Conservation (phyloP, 495 filamentous ascomycete genomes). For the Platismatia glauca region DNA sequence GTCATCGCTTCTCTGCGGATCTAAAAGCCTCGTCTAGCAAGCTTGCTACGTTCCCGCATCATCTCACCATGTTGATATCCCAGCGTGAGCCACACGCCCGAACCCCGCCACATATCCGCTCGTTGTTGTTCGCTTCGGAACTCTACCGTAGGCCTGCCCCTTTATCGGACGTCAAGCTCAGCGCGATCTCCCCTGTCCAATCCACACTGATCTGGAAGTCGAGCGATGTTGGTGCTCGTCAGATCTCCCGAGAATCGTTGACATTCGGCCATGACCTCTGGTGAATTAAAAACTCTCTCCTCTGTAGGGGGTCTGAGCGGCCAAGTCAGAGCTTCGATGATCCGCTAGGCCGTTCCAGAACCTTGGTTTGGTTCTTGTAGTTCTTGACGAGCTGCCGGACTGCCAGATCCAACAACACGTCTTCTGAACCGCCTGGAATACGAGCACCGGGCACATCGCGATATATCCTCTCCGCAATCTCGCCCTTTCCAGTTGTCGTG, state of each 20-base stretch:
- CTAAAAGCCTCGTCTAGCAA: not conserved
- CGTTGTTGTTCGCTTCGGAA: too few relatives aligned
- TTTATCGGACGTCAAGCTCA: not conserved
- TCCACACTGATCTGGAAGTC: too few relatives aligned
- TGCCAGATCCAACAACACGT: slow-evolving; percentile 64
- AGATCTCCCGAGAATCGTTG: not conserved
- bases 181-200: not conserved
- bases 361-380: slow-evolving; percentile 54
- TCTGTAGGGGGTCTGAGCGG: not conserved
- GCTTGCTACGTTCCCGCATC: slow-evolving; percentile 6
- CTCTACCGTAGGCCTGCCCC: too few relatives aligned
- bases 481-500: slow-evolving; percentile 58
- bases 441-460: slow-evolving; percentile 54
- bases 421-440: slow-evolving; percentile 65
- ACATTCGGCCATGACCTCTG: not conserved
- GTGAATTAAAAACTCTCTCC: not conserved
- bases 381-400: slow-evolving; percentile 66
- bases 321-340: slow-evolving; percentile 19
- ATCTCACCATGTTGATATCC: not conserved
- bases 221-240: not conserved
- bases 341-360: slow-evolving; percentile 41
- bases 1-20: not conserved
- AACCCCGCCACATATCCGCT: too few relatives aligned
- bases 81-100: not conserved
- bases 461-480: slow-evolving; percentile 59